phyloP scores from a whole-genome alignment of 208 protist species.

The Angomonas deanei region DNA sequence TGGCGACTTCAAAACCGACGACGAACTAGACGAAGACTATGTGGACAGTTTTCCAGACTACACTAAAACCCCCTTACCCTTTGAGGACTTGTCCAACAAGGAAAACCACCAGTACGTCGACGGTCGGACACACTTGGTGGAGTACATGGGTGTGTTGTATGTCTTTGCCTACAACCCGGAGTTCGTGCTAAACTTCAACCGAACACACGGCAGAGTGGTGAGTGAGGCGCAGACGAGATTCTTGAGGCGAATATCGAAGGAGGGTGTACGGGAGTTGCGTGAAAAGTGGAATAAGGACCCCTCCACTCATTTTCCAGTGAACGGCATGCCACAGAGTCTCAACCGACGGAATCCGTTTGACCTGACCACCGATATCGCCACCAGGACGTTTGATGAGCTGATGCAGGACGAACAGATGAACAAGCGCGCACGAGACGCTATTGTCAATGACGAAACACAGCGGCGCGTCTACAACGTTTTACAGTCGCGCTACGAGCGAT shows the following conservation, averaged over 20 bases:
- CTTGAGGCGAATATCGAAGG: not conserved
- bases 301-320: not conserved
- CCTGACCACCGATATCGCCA: not conserved
- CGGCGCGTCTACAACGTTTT: not conserved
- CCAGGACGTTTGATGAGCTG: not conserved
- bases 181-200: not conserved
- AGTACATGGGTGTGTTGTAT: constrained; percentile 54
- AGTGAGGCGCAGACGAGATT: not conserved
- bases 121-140: constrained; percentile 53
- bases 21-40: not conserved
- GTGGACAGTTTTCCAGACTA: not conserved
- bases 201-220: not conserved
- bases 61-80: not conserved
- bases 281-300: not conserved
- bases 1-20: not conserved
- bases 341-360: not conserved
- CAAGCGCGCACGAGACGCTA: not conserved
- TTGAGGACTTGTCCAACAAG: not conserved
- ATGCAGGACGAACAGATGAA: not conserved
- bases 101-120: constrained; percentile 34
- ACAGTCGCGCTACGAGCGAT: not conserved
- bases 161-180: constrained; percentile 43
- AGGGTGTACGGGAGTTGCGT: not conserved
- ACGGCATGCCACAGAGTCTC: not conserved
- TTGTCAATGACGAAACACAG: not conserved